phyloP scores from a whole-genome alignment of 2,329 filamentous ascomycete genomes.

The Ramularia endophylla region DNA sequence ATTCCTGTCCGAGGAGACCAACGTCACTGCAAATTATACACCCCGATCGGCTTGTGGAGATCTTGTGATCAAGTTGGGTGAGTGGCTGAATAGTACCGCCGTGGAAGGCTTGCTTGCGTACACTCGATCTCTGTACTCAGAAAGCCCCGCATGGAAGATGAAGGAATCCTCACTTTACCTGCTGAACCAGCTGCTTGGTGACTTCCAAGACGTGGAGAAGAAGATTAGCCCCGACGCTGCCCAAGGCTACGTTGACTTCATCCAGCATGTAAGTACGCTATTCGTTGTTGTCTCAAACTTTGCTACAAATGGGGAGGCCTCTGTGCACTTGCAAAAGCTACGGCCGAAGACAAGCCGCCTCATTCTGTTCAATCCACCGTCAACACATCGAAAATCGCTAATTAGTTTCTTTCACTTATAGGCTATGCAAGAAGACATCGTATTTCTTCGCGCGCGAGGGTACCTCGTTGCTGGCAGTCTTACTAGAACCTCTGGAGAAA shows the following conservation, averaged over 20 bases:
- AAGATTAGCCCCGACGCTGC: conserved; percentile 63
- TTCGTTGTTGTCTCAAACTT: too few species aligned
- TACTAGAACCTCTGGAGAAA: conserved; percentile 59
- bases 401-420: too few species aligned
- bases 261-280: too few species aligned
- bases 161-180: conserved; percentile 82
- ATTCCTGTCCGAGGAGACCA: conserved; percentile 91
- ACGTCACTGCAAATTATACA: conserved; percentile 93
- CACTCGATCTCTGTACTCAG: conserved; percentile 65
- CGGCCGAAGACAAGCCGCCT: too few species aligned
- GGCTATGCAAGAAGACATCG: conserved; percentile 65
- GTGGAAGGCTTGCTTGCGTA: conserved; percentile 74
- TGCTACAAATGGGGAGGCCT: too few species aligned
- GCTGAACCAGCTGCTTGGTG: conserved; percentile 74
- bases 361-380: too few species aligned
- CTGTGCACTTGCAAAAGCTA: too few species aligned
- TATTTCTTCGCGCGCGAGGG: conserved; percentile 77
- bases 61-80: conserved; percentile 83
- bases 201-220: conserved; percentile 74
- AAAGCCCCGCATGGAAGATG: conserved; percentile 52
- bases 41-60: conserved; percentile 89
- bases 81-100: conserved; percentile 74
- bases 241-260: conserved; percentile 70
- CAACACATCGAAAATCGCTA: too few species aligned
- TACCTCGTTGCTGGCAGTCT: conserved; percentile 80